phyloP scores from a whole-genome alignment of 2,329 filamentous ascomycete genomes.

The Trichophyton rubrum region DNA sequence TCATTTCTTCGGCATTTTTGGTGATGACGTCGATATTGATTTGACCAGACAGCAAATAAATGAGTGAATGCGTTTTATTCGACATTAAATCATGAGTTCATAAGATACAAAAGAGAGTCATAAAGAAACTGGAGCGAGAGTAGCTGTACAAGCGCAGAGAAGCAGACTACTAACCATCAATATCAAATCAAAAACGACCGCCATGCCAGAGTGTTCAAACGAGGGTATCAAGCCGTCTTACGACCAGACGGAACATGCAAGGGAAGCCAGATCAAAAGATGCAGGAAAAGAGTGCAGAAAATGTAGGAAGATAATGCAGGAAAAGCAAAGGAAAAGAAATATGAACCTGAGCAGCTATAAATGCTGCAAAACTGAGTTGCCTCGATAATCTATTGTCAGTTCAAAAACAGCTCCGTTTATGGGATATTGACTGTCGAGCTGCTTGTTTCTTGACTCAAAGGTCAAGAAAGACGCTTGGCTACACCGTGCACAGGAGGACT shows the following conservation, averaged over 20 bases:
- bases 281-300: neutral
- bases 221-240: constrained; percentile 1
- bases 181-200: neutral
- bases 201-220: neutral
- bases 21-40: too few relatives aligned
- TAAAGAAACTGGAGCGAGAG: constrained; percentile 1
- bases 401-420: too few relatives aligned
- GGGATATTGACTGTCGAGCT: neutral
- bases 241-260: neutral
- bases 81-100: neutral
- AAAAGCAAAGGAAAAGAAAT: neutral
- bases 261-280: neutral
- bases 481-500: neutral
- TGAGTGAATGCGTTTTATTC: neutral
- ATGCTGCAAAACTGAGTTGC: neutral
- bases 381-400: neutral
- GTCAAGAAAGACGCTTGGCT: neutral
- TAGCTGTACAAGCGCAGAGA: neutral
- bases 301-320: neutral
- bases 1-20: neutral
- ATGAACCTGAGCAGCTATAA: neutral
- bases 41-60: neutral
- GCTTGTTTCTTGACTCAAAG: neutral
- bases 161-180: neutral
- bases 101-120: neutral